Conservation (phyloP, 2,329 filamentous ascomycete species). For the Phyllosticta citriasiana region DNA sequence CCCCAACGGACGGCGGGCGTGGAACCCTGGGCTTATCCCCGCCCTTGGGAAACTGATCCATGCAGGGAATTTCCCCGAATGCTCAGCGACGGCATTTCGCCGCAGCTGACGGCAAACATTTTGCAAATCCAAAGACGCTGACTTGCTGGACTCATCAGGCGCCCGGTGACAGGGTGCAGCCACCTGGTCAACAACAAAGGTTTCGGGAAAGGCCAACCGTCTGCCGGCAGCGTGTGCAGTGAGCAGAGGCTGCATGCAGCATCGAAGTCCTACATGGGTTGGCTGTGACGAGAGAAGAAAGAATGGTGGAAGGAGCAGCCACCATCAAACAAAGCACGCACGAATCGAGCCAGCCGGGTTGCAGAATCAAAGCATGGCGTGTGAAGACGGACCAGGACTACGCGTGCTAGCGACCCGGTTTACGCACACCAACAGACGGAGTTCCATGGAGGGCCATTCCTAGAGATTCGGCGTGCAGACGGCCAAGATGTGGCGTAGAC, state of each 20-base stretch:
- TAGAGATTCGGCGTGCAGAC: background rate
- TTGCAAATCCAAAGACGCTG: conserved; percentile 6
- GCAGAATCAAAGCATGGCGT: background rate
- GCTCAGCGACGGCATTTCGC: background rate
- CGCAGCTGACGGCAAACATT: conserved; percentile 6
- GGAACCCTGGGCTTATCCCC: conserved; percentile 3
- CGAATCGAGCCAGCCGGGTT: background rate
- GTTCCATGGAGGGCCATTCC: background rate
- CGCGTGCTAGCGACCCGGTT: background rate
- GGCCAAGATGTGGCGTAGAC: background rate
- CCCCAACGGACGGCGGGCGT: background rate
- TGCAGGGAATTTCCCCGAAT: conserved; percentile 9
- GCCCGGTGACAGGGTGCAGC: background rate
- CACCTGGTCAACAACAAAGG: background rate
- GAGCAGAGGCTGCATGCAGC: conserved; percentile 1
- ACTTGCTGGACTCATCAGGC: conserved; percentile 1
- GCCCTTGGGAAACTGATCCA: conserved; percentile 6
- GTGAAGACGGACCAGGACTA: background rate
- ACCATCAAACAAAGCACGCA: conserved; percentile 3
- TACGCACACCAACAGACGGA: background rate
- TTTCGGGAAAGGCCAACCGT: background rate
- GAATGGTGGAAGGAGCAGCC: conserved; percentile 3
- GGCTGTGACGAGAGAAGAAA: background rate
- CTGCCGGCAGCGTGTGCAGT: background rate
- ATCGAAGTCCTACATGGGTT: background rate